Evolutionary conservation across 225 moss, liverwort and hornwort genomes (phyloP), one percentile per base, ranked within the genome.

Genomic region (Asterella californica): DNA sequence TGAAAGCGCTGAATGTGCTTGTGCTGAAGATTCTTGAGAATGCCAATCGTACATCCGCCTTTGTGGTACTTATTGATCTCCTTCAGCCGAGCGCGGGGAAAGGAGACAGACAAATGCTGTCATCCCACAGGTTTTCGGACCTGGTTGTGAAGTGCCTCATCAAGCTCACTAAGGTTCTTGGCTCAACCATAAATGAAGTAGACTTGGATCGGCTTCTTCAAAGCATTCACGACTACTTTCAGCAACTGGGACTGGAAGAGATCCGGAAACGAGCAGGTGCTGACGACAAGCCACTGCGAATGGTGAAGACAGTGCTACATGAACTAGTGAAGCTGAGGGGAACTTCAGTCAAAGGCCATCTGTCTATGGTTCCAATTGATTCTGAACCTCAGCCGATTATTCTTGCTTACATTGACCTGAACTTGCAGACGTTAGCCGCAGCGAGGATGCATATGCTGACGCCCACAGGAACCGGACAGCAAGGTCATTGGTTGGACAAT

Each of bases 1-100:
- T 97, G 81, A 97, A 93, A 81, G 96, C 96, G 34, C 87, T 97
- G 83, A 97, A 97, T 89, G 96, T 97, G 71, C 83, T 97, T 80
- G 94, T 97, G 94, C 83, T 97, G 53, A 97, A 97, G 85, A 97
- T 97, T 72, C 68, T 97, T 82, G 96, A 97, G 87, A 97, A 97
- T 86, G 96, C 96, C 9, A 91, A 97, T 82, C 90, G 96, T 34
- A 97, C 96, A 15, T 94, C 96, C 62, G 96, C 96, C 66, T 97
- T 97, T 70, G 90, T 94, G 48, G 96, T 94, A n/a, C 85, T 97
- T 64, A 92, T 97, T 78, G 92, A 94, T 82, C 87, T 97, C 27
- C 84, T 97, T 76, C 90, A 91, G 66, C 96, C 96, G 37, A 80
- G 86, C 59, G 88, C 87, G 60, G 79, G 80, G 30, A 84, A 84